A percentile compares a stretch with the other conserved stretches of the same genome.
phyloP scores from a whole-genome alignment of 2,329 filamentous ascomycete genomes.

The Ascochyta clinopodiicola region DNA sequence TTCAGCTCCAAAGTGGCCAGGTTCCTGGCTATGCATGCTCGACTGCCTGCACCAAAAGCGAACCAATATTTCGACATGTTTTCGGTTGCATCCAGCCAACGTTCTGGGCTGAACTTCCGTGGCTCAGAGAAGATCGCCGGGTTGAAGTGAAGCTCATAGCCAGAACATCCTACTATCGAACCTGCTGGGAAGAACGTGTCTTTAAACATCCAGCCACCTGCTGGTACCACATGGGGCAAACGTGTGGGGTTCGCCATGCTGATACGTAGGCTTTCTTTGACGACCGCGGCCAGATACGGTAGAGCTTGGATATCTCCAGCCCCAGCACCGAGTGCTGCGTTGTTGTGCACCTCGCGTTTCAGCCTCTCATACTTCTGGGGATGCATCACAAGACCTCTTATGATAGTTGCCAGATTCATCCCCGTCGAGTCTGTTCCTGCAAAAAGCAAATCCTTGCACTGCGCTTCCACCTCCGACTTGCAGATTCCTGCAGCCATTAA shows the following conservation, averaged over 20 bases:
- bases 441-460: conserved; percentile 59
- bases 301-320: conserved; percentile 36
- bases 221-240: conserved; percentile 38
- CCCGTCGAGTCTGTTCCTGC: conserved; percentile 40
- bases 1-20: conserved; percentile 39
- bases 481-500: conserved; percentile 55
- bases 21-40: conserved; percentile 42
- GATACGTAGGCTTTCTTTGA: conserved; percentile 55
- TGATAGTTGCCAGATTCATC: conserved; percentile 37
- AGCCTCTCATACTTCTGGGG: conserved; percentile 30
- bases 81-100: conserved; percentile 42
- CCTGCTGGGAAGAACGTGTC: conserved; percentile 31
- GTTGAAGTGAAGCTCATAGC: conserved; percentile 38
- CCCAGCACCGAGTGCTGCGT: conserved; percentile 14
- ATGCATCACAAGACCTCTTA: conserved; percentile 25
- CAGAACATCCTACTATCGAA: conserved; percentile 37
- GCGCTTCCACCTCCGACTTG: conserved; percentile 54
- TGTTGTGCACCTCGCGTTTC: conserved; percentile 28
- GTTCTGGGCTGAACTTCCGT: conserved; percentile 29
- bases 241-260: conserved; percentile 50
- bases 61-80: conserved; percentile 45
- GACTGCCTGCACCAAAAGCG: conserved; percentile 40
- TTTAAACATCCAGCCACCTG: conserved; percentile 37
- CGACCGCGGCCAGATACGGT: conserved; percentile 55
- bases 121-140: conserved; percentile 26